Evolutionary conservation across 805 yeast species (phyloP), one percentile per base, ranked within the genome.

Genomic region (Scheffersomyces stipitis): DNA sequence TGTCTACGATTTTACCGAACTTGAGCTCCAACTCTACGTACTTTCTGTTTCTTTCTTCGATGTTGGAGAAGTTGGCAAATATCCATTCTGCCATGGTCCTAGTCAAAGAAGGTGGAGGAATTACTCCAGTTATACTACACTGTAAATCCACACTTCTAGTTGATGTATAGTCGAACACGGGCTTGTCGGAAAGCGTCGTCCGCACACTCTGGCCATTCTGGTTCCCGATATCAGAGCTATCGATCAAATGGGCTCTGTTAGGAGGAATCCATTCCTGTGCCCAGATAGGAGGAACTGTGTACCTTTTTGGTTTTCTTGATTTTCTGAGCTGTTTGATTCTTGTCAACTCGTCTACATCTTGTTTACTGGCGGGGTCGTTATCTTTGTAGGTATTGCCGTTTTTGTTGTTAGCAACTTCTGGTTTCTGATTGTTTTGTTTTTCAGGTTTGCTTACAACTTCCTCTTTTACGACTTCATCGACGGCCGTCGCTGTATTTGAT

Each of bases 51-150:
- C 76, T 76, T 15, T 64, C 66, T 27, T 78, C 75, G 27, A 86
- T 73, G 23, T 86, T 86, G 30, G 73, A 72, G 31, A 88, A 70
- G 44, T 86, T 83, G 14, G 95, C 89, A 69, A 84, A 89, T 6
- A 90, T 73, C 97, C 97, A 90, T 49, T 83, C 87, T 15, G 93
- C 84, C 5, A 90, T 79, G 23, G 86, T 78, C 52, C 90, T 78
- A 4, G 90, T 84, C 40, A 86, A 69, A 50, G 87, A 91, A 52
- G 87, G 88, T 32, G 86, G 76, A 1, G 93, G 93, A 30, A 80
- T 80, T 1, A 84, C 73, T 4, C 89, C 90, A 0, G 88, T 81
- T 13, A 87, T 73, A 28, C 88, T 76, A 33, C 73, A 66, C 48
- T 69, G 72, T 28, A 69, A 51, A 47, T 66, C 73, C 8, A 57